Evolutionary conservation across 2,329 filamentous ascomycete genomes (phyloP).

Genomic region (Leptosphaerulina australis): DNA sequence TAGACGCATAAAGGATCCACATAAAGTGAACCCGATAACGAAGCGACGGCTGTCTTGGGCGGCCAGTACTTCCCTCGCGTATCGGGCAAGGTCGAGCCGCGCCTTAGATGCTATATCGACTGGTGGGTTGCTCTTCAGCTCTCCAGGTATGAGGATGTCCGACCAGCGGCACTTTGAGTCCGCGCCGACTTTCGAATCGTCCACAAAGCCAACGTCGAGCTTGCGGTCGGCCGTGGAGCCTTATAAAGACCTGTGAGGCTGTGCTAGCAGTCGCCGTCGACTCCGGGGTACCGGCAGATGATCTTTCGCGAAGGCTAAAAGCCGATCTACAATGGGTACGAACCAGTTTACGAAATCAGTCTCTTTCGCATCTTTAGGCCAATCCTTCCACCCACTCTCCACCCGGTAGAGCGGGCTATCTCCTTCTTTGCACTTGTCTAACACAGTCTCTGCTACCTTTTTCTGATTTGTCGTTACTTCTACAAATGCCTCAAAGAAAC

Average conservation of each 20-base stretch:
- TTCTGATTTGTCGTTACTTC: conserved; percentile 1
- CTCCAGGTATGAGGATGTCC: conserved; percentile 54
- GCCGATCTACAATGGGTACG: conserved; percentile 21
- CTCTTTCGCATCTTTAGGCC: conserved; percentile 29
- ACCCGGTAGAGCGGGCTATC: conserved; percentile 27
- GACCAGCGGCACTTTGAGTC: conserved; percentile 43
- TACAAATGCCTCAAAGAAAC: conserved; percentile 32
- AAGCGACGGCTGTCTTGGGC: conserved; percentile 43
- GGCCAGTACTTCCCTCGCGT: conserved; percentile 54
- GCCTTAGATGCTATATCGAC: conserved; percentile 47
- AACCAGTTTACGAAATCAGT: conserved; percentile 30
- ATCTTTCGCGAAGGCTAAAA: conserved; percentile 24
- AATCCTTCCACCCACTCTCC: conserved; percentile 29
- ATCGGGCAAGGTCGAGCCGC: conserved; percentile 50
- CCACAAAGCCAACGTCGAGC: conserved; percentile 22
- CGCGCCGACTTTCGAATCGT: neutral
- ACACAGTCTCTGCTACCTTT: neutral
- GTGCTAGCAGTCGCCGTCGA: conserved; percentile 25
- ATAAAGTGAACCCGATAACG: conserved; percentile 58
- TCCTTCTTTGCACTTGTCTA: conserved; percentile 30
- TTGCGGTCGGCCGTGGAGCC: conserved; percentile 19
- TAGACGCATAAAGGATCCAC: conserved; percentile 53
- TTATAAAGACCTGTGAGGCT: conserved; percentile 27
- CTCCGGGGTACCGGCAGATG: conserved; percentile 12
- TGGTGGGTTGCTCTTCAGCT: conserved; percentile 55